Evolutionary conservation across 2,329 filamentous ascomycete genomes (phyloP), one percentile per base, ranked within the genome.

Genomic region (Phyllosticta citribraziliensis): DNA sequence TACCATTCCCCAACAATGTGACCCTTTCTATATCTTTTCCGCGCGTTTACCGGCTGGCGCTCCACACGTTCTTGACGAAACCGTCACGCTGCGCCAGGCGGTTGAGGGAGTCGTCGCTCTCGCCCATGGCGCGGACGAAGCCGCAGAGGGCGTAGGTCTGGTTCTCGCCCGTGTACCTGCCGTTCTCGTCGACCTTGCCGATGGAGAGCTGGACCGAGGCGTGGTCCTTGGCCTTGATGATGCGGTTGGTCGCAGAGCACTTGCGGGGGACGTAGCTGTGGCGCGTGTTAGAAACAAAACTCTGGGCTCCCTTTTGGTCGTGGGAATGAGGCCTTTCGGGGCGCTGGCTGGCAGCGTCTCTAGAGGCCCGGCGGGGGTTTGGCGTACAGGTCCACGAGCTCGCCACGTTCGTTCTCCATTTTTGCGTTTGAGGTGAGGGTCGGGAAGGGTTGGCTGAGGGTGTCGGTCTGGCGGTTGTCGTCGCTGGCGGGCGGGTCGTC

Each of bases 221-320:
- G 86, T 99, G 94, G 83, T 99, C 94, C 84, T 97, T 97, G 84
- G 94, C 91, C 85, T 97, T 97, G 88, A 99, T 97, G 85, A 97
- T 97, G 82, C 94, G 91, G 90, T 96, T 95, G 80, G 93, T 96
- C 73, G 92, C 92, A 80, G 86, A 91, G 89, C 93, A 97, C 85
- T 97, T 97, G 85, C 93, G 91, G 78, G 91, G 91, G 84, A 96
- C 89, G 87, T 96, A 96, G 79, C 91, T 95, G 76, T 66, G 67
- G 33, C 62, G 40, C 61, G 58, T 30, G 60, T 61, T 63, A 55
- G 56, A 60, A 24, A 59, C 22, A 47, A 22, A 22, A 22, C 22
- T 22, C 22, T 35, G 51, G 14, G 24, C 25, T 25, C 24, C 24
- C 33, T 40, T 40, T 20, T 35, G 33, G 52, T 35, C n/a, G 24